Percentiles rank a stretch among this genome's conserved stretches.
These are phyloP conservation scores for Vitis labrusca DNA, from an alignment of 164 flowering plant genomes.

Conservation along the genomic window DNA sequence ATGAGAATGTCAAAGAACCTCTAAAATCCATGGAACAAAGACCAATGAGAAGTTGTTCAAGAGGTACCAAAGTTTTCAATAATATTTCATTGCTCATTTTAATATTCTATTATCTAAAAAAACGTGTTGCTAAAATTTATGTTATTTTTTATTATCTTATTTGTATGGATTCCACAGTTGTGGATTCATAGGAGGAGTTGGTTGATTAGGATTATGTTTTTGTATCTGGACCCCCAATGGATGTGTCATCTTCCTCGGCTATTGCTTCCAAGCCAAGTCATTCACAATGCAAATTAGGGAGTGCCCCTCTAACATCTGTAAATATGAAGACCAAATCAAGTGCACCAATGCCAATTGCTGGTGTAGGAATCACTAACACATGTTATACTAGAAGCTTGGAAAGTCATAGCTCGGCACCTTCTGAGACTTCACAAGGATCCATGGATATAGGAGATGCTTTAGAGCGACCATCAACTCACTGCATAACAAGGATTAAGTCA, in stretches of 20 bases:
- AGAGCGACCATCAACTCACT: constrained; percentile 75
- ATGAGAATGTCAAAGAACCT: constrained; percentile 38
- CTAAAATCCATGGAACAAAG: constrained; percentile 30
- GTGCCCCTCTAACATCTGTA: constrained; percentile 31
- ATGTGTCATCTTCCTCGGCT: constrained; percentile 53
- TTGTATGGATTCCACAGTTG: too few species aligned
- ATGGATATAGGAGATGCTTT: constrained; percentile 57
- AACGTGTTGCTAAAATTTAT: background rate
- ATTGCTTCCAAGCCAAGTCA: constrained; percentile 46
- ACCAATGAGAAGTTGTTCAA: constrained; percentile 31
- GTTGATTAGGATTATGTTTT: constrained; percentile 88
- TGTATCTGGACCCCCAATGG: constrained; percentile 77
- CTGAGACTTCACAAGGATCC: constrained; percentile 81
- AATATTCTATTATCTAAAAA: background rate
- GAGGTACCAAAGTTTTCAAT: constrained; percentile 44
- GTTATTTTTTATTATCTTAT: constrained; percentile 10
- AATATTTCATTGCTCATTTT: constrained; percentile 9
- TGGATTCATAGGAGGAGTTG: too few species aligned
- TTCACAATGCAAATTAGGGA: constrained; percentile 41
- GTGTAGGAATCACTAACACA: constrained; percentile 28
- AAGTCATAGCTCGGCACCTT: constrained; percentile 64
- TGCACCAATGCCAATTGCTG: constrained; percentile 73
- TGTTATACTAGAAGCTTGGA: constrained; percentile 54
- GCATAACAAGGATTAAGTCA: constrained; percentile 74
- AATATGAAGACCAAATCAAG: constrained; percentile 30